Conservation (phyloP, 192 early-diverging fungal species). For the Podochytrium sp. region DNA sequence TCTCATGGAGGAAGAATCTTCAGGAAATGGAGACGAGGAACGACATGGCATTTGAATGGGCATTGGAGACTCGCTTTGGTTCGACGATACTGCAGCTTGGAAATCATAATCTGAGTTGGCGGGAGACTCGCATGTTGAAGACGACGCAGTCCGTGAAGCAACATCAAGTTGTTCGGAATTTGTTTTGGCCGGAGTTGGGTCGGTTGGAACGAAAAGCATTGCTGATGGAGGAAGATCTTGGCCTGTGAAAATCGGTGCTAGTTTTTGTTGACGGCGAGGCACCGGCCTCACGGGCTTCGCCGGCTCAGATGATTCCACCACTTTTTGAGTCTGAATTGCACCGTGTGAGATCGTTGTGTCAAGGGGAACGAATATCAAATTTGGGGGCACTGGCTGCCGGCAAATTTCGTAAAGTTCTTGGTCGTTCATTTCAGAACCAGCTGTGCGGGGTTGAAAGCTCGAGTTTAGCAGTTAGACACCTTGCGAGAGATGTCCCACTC, state of each 20-base stretch:
- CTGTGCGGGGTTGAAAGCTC: background rate
- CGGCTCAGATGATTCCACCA: background rate
- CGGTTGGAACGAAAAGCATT: background rate
- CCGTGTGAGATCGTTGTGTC: background rate
- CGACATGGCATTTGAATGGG: no score
- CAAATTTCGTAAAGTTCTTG: background rate
- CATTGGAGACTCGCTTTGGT: no score
- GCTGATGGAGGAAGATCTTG: background rate
- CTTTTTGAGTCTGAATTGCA: background rate
- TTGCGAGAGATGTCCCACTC: background rate
- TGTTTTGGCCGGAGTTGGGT: no score
- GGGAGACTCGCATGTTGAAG: no score
- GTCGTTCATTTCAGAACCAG: background rate
- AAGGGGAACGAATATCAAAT: constrained; percentile 11
- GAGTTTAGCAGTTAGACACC: background rate
- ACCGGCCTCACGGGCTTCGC: no score
- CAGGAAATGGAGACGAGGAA: no score
- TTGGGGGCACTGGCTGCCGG: background rate
- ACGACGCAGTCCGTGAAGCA: no score
- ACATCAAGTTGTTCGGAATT: no score
- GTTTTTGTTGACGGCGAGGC: no score
- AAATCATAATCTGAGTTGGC: no score
- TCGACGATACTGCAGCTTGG: no score
- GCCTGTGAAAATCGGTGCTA: background rate
- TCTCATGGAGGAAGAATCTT: no score